Evolutionary conservation across 768 basidiomycete genomes (phyloP).

Genomic region (Grammothele lineata): DNA sequence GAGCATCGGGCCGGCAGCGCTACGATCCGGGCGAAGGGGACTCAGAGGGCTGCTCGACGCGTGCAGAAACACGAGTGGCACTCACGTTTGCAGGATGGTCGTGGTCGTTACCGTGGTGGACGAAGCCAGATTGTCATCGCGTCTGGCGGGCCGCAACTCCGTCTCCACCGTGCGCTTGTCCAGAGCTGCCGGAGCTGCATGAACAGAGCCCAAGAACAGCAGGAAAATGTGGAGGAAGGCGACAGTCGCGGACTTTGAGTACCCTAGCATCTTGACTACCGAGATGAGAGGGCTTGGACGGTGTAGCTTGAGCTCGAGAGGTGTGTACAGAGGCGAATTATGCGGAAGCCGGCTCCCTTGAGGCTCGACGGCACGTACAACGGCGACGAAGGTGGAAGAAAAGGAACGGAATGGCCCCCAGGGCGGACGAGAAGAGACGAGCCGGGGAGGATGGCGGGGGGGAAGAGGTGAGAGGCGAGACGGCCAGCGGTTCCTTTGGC

Average conservation of each 20-base stretch:
- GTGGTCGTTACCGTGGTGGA: constrained; percentile 35
- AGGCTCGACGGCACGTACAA: constrained; percentile 16
- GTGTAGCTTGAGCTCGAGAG: constrained; percentile 17
- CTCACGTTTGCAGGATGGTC: constrained; percentile 38
- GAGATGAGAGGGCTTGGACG: constrained; percentile 12
- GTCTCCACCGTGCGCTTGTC: constrained; percentile 6
- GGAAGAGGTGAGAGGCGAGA: constrained; percentile 15
- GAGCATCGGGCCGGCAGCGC: constrained; percentile 28
- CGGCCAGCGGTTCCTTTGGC: not conserved
- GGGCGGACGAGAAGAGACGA: constrained; percentile 24
- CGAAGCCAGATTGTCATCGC: constrained; percentile 22
- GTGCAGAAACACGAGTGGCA: constrained; percentile 4
- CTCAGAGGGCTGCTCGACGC: not conserved
- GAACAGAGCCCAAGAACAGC: constrained; percentile 20
- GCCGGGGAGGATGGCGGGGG: constrained; percentile 18
- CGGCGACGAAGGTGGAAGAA: constrained; percentile 21
- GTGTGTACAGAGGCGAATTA: constrained; percentile 15
- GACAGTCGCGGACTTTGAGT: constrained; percentile 17
- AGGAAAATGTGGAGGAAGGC: constrained; percentile 24
- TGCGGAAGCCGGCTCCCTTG: constrained; percentile 22
- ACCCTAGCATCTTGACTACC: constrained; percentile 24
- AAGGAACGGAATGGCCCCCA: constrained; percentile 30
- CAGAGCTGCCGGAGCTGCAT: constrained; percentile 25
- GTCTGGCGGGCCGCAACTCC: constrained; percentile 16
- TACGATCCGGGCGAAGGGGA: too few species aligned